Evolutionary conservation across 1,284 basidiomycete genomes (phyloP), one percentile per base, ranked within the genome.

Genomic region (Fomes fomentarius): DNA sequence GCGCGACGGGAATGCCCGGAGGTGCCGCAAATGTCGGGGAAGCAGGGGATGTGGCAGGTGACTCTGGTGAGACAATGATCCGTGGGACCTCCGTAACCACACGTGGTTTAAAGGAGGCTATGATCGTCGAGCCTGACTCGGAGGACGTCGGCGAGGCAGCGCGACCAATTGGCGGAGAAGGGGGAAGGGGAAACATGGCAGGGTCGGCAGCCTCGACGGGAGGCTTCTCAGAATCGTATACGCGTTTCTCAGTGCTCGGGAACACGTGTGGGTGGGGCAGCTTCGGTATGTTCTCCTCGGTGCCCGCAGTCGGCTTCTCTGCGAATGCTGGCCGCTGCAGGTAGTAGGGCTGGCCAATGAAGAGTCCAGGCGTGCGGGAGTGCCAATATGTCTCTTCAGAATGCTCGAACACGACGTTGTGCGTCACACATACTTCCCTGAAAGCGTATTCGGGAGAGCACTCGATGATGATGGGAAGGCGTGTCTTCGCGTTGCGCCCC

Each of bases 311-410:
- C 22, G 26, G 35, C 52, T 53, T 49, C 52, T 48, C 47, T 31
- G 47, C 35, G 15, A 45, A 19, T 11, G 1, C 31, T 2, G 47
- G 41, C 22, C 41, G 47, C 21, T 40, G 41, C 41, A 52, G 15
- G 44, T 50, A 52, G 40, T 57, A 57, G 2, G 51, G 56, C 17
- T 57, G 56, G 10, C 56, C 56, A 10, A 57, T 50, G 51, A 53
- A 57, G 21, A 57, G 30, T 6, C 56, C 56, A 12, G 56, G 51
- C 3, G 56, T 50, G 21, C 47, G 47, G 4, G 56, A 57, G 11
- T 34, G 47, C 56, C 56, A 57, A 4, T 25, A 33, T 15, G 44
- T 24, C 26, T 26, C 24, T 3, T 51, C 53, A 14, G 33, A 28
- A 15, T 42, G 40, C 37, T 57, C 51, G 21, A 50, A 10, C 4